These are phyloP conservation scores for Acanthamoeba royreba DNA, from an alignment of 208 protist genomes.

Conservation along the genomic window DNA sequence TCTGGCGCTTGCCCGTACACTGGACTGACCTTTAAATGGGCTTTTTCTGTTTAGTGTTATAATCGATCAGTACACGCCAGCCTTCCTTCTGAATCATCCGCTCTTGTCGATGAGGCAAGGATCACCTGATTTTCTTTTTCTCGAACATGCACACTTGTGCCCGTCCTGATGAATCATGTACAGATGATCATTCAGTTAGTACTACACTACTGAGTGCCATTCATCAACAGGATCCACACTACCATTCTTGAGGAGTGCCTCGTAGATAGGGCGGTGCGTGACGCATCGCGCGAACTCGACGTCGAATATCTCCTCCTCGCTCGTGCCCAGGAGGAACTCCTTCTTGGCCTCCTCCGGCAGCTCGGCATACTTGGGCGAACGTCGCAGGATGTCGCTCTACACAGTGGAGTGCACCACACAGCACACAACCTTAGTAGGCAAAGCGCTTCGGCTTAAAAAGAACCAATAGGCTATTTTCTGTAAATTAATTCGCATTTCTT, in stretches of 20 bases:
- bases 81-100: too few relatives aligned
- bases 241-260: conserved; percentile 1
- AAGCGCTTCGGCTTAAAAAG: too few relatives aligned
- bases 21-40: not conserved
- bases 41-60: not conserved
- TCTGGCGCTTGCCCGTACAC: not conserved
- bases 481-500: too few relatives aligned
- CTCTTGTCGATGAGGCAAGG: too few relatives aligned
- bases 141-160: not conserved
- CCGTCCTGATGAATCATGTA: too few relatives aligned
- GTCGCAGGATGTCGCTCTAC: conserved; percentile 29
- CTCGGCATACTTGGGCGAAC: not conserved
- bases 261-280: conserved; percentile 27
- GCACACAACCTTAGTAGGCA: not conserved
- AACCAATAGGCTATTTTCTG: too few relatives aligned
- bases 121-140: not conserved
- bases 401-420: not conserved
- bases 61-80: not conserved
- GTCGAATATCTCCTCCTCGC: not conserved
- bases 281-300: conserved; percentile 33
- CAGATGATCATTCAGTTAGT: too few relatives aligned
- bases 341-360: not conserved
- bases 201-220: too few relatives aligned
- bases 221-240: not conserved
- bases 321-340: not conserved